These are phyloP conservation scores for Phytophthora palmivora DNA, from an alignment of 352 stramenopile genomes.

Conservation along the genomic window DNA sequence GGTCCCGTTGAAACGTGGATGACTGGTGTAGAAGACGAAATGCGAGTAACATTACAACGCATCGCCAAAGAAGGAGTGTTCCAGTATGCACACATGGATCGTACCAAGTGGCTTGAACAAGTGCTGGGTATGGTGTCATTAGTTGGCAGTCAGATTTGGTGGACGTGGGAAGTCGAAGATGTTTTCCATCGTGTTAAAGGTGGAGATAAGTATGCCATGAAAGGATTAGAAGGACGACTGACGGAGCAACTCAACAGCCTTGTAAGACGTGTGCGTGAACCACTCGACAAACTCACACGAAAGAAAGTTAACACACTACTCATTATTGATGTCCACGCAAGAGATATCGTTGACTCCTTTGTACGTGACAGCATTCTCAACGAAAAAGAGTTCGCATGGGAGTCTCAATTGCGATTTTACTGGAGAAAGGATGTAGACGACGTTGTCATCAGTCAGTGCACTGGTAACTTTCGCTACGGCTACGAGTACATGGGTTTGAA, in stretches of 20 bases:
- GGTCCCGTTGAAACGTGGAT: conserved; percentile 95
- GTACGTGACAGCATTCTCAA: conserved; percentile 91
- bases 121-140: conserved; percentile 93
- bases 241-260: conserved; percentile 92
- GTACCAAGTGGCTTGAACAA: conserved; percentile 89
- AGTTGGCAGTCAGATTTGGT: conserved; percentile 94
- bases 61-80: conserved; percentile 96
- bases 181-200: conserved; percentile 90
- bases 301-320: conserved; percentile 95
- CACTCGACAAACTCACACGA: conserved; percentile 80
- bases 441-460: conserved; percentile 92
- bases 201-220: conserved; percentile 95
- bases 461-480: conserved; percentile 91
- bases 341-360: conserved; percentile 92
- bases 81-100: conserved; percentile 88
- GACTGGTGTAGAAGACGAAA: conserved; percentile 92
- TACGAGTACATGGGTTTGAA: conserved; percentile 96
- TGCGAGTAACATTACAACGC: conserved; percentile 83
- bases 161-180: conserved; percentile 95
- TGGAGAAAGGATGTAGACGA: conserved; percentile 92
- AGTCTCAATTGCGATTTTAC: conserved; percentile 92
- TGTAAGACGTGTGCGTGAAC: conserved; percentile 90
- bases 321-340: conserved; percentile 92
- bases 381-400: conserved; percentile 92
- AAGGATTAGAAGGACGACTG: conserved; percentile 91